Base-by-base conservation (phyloP, 2,329 filamentous ascomycete species). In the Botrytis cinerea region DNA sequence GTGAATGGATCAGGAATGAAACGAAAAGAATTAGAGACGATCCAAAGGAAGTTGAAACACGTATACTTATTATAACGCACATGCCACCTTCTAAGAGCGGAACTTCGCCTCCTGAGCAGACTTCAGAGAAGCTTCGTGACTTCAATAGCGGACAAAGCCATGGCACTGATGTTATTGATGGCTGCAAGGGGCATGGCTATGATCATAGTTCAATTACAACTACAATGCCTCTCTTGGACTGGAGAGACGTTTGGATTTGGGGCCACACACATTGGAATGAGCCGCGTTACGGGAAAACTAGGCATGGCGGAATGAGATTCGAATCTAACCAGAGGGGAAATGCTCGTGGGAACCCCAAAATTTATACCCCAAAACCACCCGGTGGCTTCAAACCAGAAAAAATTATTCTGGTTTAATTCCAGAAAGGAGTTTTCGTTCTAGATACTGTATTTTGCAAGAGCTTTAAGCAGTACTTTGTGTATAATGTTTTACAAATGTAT, bases 201-300 rank as follows among this genome's bases (percentile, higher is more conserved):
- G 46, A 66, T 43, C 70, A 66, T 67, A 32, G 28, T 71, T 35
- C n/a, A 10, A n/a, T 71, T n/a, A 1, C 38, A 51, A 71, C 70
- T 51, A 64, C 60, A 28, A 54, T 57, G 46, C 70, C 70, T n/a
- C n/a, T 43, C 14, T 35, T 71, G n/a, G 60, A 71, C 43, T 25
- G 25, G 5, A 64, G 70, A 10, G 70, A 57, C 18, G 70, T 66
- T 10, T 71, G 70, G 70, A 67, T 66, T 32, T 64, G 46, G 35
- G 70, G 60, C 28, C 70, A 71, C 57, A 71, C 70, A 9, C 60
- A 71, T 71, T 71, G 60, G 43, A 71, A 66, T 32, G 64, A 68
- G 40, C 48, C 25, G 16, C 18, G 7, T 22, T 7, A 40, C 12
- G 64, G 64, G 35, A 68, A 43, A 51, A 22, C 4, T 2, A 54